Conservation (phyloP, 306 rosid genomes). For the Cajanus cajan region DNA sequence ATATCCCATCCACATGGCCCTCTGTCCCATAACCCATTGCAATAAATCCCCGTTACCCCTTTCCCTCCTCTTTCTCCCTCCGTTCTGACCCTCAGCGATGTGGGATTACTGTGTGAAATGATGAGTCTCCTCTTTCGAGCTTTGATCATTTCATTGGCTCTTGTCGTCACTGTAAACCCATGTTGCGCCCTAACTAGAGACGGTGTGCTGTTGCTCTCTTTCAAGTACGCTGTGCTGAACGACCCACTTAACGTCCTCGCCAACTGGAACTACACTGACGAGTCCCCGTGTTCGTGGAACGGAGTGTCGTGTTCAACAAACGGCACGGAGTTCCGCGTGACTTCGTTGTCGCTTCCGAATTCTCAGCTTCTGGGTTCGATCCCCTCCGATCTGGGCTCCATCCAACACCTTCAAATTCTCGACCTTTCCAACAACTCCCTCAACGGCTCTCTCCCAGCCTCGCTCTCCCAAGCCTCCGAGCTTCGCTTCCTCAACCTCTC, state of each 20-base stretch:
- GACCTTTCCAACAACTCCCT: slow-evolving; percentile 80
- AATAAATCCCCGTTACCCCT: slow-evolving; percentile 39
- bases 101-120: slow-evolving; percentile 36
- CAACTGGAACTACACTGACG: slow-evolving; percentile 58
- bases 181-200: slow-evolving; percentile 51
- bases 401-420: slow-evolving; percentile 62
- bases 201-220: slow-evolving; percentile 62
- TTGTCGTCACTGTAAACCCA: slow-evolving; percentile 30
- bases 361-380: slow-evolving; percentile 67
- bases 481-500: slow-evolving; percentile 63
- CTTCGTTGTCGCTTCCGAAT: slow-evolving; percentile 50
- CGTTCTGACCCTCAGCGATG: slow-evolving; percentile 38
- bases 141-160: background rate
- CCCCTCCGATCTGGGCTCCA: slow-evolving; percentile 68
- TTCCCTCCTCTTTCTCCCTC: slow-evolving; percentile 20
- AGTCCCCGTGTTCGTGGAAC: slow-evolving; percentile 78
- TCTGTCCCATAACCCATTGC: slow-evolving; percentile 40
- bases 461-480: slow-evolving; percentile 53
- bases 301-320: slow-evolving; percentile 57
- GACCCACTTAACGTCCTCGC: slow-evolving; percentile 55
- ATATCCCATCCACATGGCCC: slow-evolving; percentile 48
- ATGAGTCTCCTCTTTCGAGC: slow-evolving; percentile 40
- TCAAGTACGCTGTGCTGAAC: slow-evolving; percentile 53
- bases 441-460: slow-evolving; percentile 71
- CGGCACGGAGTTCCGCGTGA: slow-evolving; percentile 41